Conservation (phyloP, 768 basidiomycete species). For the Lanmaoa rubissima region DNA sequence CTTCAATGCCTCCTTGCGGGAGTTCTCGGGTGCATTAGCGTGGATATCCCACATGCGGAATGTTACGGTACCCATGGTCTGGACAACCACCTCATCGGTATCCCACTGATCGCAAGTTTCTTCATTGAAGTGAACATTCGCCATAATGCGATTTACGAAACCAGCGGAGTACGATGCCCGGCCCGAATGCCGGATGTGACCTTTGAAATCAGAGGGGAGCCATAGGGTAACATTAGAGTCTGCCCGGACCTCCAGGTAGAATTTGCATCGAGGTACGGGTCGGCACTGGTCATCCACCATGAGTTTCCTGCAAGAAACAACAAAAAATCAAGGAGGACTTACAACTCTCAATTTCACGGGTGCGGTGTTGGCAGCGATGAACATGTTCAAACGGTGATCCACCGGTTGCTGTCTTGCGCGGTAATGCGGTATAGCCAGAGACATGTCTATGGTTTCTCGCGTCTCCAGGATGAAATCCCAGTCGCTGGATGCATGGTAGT, state of each 20-base stretch:
- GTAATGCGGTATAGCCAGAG: constrained; percentile 74
- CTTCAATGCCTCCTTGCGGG: constrained; percentile 59
- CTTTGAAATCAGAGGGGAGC: constrained; percentile 78
- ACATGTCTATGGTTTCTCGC: constrained; percentile 54
- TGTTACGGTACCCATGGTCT: constrained; percentile 57
- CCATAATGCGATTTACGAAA: constrained; percentile 67
- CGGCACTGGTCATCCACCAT: constrained; percentile 47
- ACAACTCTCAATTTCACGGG: constrained; percentile 74
- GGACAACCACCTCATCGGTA: constrained; percentile 63
- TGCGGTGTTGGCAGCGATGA: constrained; percentile 48
- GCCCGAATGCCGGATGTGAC: constrained; percentile 56
- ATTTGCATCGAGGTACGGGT: constrained; percentile 49
- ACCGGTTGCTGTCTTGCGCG: constrained; percentile 72
- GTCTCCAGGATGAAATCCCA: constrained; percentile 69
- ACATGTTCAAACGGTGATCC: constrained; percentile 71
- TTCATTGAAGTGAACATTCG: constrained; percentile 49
- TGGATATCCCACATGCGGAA: constrained; percentile 82
- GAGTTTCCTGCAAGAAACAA: not conserved
- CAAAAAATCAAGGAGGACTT: constrained; percentile 31
- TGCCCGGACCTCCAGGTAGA: constrained; percentile 64
- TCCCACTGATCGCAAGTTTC: constrained; percentile 34
- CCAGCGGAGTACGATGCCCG: constrained; percentile 63
- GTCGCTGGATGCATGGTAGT: constrained; percentile 55
- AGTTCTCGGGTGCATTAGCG: constrained; percentile 60
- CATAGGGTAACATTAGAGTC: constrained; percentile 72